Base-by-base conservation (phyloP, 208 protist genomes). In the Trypanosoma melophagium region DNA sequence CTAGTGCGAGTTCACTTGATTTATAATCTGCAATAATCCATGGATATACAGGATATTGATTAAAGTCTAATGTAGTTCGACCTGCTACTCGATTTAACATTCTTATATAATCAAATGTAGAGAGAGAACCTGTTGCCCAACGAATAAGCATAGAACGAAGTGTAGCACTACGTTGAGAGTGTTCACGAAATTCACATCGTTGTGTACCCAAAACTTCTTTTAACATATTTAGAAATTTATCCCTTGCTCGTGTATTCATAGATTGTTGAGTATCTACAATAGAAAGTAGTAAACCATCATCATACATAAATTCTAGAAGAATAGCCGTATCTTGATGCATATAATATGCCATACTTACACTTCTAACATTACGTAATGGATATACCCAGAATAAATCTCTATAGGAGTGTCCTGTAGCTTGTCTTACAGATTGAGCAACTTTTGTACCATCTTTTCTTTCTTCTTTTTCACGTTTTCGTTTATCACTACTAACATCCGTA, bases 41-140 rank as follows among this genome's bases (percentile, higher is more conserved):
- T 24, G 97, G 97, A 64, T 98, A 97, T 8, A 99, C 83, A 19
- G 97, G 97, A 66, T 98, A 98, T 83, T 98, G 96, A 61, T 93
- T 97, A 56, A 93, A 78, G 71, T 98, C 96, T 54, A 89, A 87
- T 56, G 81, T 84, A 4, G 92, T 97, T 17, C 96, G 84, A 22
- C 95, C 93, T 4, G 94, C 96, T 31, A 86, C 65, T 24, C 68
- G 70, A 74, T 99, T 99, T 17, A 98, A 78, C 64, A 96, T 91
- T 64, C 79, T 63, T 13, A 99, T 57, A 71, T 98, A 98, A 42
- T 98, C 93, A 71, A 88, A 98, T 69, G 97, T 99, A 42, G 89
- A 96, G 10, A 98, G 49, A 16, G 87, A 74, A 3, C 96, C 87
- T 9, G 89, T 82, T n/a, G 89, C 85, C 97, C 97, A 99, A 35